phyloP scores from a whole-genome alignment of 768 basidiomycete species.

The Termitomyces sp. region DNA sequence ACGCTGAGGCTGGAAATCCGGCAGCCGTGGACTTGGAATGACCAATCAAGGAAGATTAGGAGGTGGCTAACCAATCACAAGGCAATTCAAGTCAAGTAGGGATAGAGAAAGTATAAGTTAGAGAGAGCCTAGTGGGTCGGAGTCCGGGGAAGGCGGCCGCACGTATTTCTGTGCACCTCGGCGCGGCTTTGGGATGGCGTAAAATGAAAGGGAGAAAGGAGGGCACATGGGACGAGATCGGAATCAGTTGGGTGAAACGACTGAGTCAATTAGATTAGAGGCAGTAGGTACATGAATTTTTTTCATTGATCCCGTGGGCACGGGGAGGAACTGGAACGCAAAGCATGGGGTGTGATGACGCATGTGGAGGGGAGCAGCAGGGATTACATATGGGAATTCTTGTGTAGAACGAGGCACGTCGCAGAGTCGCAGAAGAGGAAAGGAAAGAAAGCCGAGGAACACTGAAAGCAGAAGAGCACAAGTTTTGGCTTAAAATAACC shows the following conservation, averaged over 20 bases:
- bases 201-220: background rate
- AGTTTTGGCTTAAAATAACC: background rate
- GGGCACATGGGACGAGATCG: background rate
- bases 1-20: background rate
- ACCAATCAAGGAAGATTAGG: background rate
- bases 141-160: background rate
- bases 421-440: background rate
- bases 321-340: background rate
- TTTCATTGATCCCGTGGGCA: background rate
- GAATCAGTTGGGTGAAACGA: background rate
- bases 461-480: background rate
- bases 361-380: background rate
- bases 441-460: background rate
- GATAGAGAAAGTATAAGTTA: background rate
- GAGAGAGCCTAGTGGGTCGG: background rate
- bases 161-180: background rate
- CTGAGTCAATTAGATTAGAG: background rate
- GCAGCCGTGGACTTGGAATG: background rate
- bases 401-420: background rate
- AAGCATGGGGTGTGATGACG: background rate
- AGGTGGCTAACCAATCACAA: background rate
- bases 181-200: background rate
- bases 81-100: slow-evolving; percentile 1
- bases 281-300: background rate
- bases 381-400: background rate